Base-by-base conservation (phyloP, 768 basidiomycete genomes). In the Rhodotorula sphaerocarpa region DNA sequence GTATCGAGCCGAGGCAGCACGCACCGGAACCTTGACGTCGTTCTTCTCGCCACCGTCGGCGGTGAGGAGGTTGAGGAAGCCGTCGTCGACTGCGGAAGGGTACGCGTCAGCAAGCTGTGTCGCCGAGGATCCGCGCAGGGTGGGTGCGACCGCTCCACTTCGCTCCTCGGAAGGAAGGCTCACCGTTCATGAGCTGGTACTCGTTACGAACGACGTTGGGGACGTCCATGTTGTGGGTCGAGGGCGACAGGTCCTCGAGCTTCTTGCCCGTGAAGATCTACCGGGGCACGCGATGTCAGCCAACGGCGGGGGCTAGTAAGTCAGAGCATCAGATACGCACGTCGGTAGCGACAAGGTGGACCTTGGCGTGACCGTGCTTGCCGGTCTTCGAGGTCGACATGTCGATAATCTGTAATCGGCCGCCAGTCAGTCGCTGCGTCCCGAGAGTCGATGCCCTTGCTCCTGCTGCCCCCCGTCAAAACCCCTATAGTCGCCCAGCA, bases 381-480 rank as follows among this genome's bases (percentile, higher is more conserved):
- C 93, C 92, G 51, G 91, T 93, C 84, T 97, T 97, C 76, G 92
- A 97, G 80, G 92, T 95, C 67, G 90, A 93, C 92, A 95, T 96
- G 77, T 95, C 91, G 73, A 91, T 85, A 79, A 90, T 90, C 82
- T 65, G 61, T 3, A 1, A 9, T 6, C 5, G 10, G 10, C 9
- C 36, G n/a, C n/a, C n/a, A n/a, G n/a, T n/a, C n/a, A n/a, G n/a
- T n/a, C n/a, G n/a, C n/a, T n/a, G n/a, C n/a, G n/a, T n/a, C n/a
- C n/a, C n/a, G n/a, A n/a, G n/a, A n/a, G n/a, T n/a, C n/a, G n/a
- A n/a, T n/a, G n/a, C n/a, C n/a, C n/a, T n/a, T n/a, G n/a, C n/a
- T n/a, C n/a, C n/a, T n/a, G n/a, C n/a, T n/a, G n/a, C n/a, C n/a
- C n/a, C n/a, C n/a, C n/a, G n/a, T n/a, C n/a, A n/a, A n/a, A n/a